phyloP scores from a whole-genome alignment of 371 early-diverging fungal species.

The Batkoa obscura region DNA sequence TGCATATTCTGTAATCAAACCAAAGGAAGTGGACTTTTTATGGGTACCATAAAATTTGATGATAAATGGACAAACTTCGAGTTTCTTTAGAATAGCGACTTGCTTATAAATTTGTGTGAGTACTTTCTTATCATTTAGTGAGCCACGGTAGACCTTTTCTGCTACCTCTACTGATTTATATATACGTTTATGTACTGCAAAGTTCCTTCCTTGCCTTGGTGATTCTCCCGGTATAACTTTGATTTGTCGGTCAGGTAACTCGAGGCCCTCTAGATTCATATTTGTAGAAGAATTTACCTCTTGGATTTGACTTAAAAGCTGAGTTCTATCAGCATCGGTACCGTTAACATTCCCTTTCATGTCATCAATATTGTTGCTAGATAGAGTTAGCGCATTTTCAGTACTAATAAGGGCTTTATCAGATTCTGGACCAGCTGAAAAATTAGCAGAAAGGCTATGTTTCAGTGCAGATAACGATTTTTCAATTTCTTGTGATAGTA shows the following conservation, averaged over 20 bases:
- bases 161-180: slow-evolving; percentile 16
- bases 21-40: slow-evolving; percentile 12
- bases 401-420: neutral
- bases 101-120: slow-evolving; percentile 14
- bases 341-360: neutral
- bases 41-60: slow-evolving; percentile 15
- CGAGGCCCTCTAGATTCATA: slow-evolving; percentile 13
- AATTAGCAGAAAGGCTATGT: neutral
- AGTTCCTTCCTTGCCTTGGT: slow-evolving; percentile 14
- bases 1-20: slow-evolving; percentile 16
- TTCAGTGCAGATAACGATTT: neutral
- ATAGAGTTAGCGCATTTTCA: neutral
- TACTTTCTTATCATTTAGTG: slow-evolving; percentile 12
- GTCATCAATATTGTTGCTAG: neutral
- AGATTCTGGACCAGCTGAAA: neutral
- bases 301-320: slow-evolving; percentile 1
- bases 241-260: slow-evolving; percentile 12
- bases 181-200: slow-evolving; percentile 14
- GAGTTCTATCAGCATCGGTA: neutral
- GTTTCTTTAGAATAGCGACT: slow-evolving; percentile 16
- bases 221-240: slow-evolving; percentile 11
- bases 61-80: slow-evolving; percentile 15
- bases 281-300: neutral
- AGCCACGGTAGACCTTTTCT: slow-evolving; percentile 14
- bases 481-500: neutral